These are phyloP conservation scores for Russula vinacea DNA, from an alignment of 768 basidiomycete species.

Conservation along the genomic window DNA sequence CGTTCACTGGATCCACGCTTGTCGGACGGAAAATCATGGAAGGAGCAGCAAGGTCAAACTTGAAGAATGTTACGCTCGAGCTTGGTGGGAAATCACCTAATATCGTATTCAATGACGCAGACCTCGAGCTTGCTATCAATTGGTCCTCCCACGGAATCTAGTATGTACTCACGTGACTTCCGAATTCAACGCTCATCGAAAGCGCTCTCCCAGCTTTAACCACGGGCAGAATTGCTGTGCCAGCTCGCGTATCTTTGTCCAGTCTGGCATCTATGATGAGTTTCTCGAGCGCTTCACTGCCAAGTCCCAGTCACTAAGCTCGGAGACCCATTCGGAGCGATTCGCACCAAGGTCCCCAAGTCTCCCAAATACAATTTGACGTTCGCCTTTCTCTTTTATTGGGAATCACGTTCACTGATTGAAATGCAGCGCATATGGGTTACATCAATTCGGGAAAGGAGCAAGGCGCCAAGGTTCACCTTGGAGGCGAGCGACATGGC, in stretches of 20 bases:
- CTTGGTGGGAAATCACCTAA: slow-evolving; percentile 66
- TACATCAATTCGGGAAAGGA: slow-evolving; percentile 61
- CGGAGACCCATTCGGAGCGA: slow-evolving; percentile 66
- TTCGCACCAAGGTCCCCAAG: slow-evolving; percentile 74
- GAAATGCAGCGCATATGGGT: slow-evolving; percentile 50
- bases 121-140: slow-evolving; percentile 54
- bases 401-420: not conserved
- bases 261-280: slow-evolving; percentile 72
- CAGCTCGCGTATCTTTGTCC: slow-evolving; percentile 79
- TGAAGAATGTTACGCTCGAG: slow-evolving; percentile 70
- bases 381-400: slow-evolving; percentile 40
- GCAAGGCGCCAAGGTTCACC: slow-evolving; percentile 56
- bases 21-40: slow-evolving; percentile 63
- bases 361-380: slow-evolving; percentile 70
- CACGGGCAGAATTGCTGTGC: slow-evolving; percentile 79
- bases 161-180: slow-evolving; percentile 36
- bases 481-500: slow-evolving; percentile 54
- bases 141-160: slow-evolving; percentile 61
- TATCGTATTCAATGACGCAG: slow-evolving; percentile 60
- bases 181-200: not conserved
- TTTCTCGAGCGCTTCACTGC: slow-evolving; percentile 61
- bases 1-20: slow-evolving; percentile 69
- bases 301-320: slow-evolving; percentile 51
- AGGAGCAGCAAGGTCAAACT: slow-evolving; percentile 56
- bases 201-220: slow-evolving; percentile 49